These are phyloP conservation scores for Chalciporus sp. DNA, from an alignment of 1,284 basidiomycete genomes.

Conservation along the genomic window DNA sequence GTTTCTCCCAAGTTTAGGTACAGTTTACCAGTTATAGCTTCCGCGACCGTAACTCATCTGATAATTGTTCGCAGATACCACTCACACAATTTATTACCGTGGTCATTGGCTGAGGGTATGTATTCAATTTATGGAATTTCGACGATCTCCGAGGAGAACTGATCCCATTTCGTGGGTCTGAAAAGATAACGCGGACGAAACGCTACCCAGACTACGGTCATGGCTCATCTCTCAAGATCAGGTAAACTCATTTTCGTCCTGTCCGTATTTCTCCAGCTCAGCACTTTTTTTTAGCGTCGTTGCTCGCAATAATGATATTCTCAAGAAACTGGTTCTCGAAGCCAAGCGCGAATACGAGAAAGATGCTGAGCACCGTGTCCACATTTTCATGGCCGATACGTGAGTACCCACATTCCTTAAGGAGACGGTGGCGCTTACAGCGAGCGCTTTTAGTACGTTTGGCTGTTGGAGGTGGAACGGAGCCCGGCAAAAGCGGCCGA, in stretches of 20 bases:
- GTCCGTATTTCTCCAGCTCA: conserved; percentile 7
- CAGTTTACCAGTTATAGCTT: conserved; percentile 32
- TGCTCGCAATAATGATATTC: conserved; percentile 80
- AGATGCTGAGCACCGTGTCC: conserved; percentile 83
- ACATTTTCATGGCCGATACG: conserved; percentile 86
- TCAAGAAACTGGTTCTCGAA: conserved; percentile 81
- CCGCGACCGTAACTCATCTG: conserved; percentile 22
- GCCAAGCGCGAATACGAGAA: conserved; percentile 86
- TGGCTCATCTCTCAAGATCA: conserved; percentile 74
- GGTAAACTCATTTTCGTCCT: conserved; percentile 40
- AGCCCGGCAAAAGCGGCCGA: conserved; percentile 79
- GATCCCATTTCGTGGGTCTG: conserved; percentile 23
- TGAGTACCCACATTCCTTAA: conserved; percentile 43
- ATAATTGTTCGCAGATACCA: conserved; percentile 58
- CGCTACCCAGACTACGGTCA: conserved; percentile 72
- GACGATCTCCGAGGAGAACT: conserved; percentile 25
- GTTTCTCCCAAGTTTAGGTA: conserved; percentile 77
- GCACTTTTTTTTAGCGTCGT: conserved; percentile 59
- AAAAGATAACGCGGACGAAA: conserved; percentile 76
- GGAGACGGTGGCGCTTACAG: conserved; percentile 8
- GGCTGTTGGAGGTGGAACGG: conserved; percentile 85
- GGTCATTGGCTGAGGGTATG: conserved; percentile 83
- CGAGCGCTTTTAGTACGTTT: conserved; percentile 50
- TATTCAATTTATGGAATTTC: conserved; percentile 16
- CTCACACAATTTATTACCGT: conserved; percentile 83